Evolutionary conservation across 1,284 basidiomycete genomes (phyloP), one percentile per base, ranked within the genome.

Genomic region (Laetiporus sulphureus): DNA sequence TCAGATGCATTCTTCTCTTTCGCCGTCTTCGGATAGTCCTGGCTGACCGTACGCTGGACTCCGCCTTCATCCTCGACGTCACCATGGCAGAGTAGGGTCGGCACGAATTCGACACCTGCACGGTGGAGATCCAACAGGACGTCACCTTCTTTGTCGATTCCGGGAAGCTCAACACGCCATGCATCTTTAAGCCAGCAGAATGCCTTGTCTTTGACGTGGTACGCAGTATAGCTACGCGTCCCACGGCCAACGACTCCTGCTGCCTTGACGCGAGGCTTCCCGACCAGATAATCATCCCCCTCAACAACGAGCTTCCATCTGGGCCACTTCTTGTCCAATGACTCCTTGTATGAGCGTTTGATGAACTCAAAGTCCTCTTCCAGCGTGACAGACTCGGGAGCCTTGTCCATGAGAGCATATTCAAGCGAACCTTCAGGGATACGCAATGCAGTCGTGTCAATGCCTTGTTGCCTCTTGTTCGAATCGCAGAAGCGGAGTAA

Each of bases 71-170:
- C 34, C n/a, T 16, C 25, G 12, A 48, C 36, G n/a, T 45, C 46
- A 3, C 27, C 43, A 11, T 48, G 42, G 13, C 40, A 45, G 19
- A 48, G 23, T n/a, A 48, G 36, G 16, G 46, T 48, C 27, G 46
- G 46, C 13, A 48, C 38, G 22, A 38, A 11, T 5, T 20, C 22
- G 5, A 45, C 38, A 2, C 33, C 24, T 5, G 4, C 11, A n/a
- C 21, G 34, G 34, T 48, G 44, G 18, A 48, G 46, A 7, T 20
- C 23, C 6, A 11, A 21, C 10, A 48, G 29, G 2, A 41, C 21
- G 3, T 21, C 23, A 2, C 46, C 46, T 16, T 48, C 46, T 18
- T 31, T 15, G 12, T 42, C 36, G 15, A 40, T 30, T 4, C 12
- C 16, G 15, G 30, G 21, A 3, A 22, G 42, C 5, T 20, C 18